These are phyloP conservation scores for Furcasterigmium furcatum DNA, from an alignment of 2,329 filamentous ascomycete species.

Conservation along the genomic window DNA sequence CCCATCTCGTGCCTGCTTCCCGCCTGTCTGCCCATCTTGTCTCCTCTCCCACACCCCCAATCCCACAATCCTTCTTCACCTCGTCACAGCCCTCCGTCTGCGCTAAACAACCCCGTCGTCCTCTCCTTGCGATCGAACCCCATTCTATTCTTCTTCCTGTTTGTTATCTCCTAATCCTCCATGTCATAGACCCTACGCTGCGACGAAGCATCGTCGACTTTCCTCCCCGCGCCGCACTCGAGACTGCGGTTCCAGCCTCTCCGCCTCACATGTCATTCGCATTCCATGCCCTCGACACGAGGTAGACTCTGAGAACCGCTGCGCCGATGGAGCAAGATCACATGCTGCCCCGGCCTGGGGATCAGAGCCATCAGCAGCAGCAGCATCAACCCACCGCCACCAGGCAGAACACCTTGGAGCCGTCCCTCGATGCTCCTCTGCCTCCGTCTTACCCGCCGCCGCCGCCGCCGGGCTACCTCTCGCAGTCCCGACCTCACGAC, in stretches of 20 bases:
- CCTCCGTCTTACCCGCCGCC: constrained; percentile 25
- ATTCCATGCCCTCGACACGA: constrained; percentile 3
- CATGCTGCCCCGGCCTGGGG: constrained; percentile 35
- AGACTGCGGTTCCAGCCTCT: background rate
- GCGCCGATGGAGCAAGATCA: constrained; percentile 38
- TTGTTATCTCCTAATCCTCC: background rate
- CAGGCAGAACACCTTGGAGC: constrained; percentile 7
- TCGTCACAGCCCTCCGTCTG: background rate
- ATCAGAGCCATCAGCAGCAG: constrained; percentile 11
- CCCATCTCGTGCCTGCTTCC: constrained; percentile 6
- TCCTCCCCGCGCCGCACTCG: background rate
- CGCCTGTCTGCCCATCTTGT: constrained; percentile 2
- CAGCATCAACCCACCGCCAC: constrained; percentile 12
- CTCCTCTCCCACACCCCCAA: background rate
- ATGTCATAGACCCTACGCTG: background rate
- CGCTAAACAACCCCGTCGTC: too few species aligned
- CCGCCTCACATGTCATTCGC: constrained; percentile 4
- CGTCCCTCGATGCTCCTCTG: constrained; percentile 15
- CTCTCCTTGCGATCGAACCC: background rate
- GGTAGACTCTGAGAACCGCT: background rate
- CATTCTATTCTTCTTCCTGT: background rate
- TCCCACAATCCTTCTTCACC: background rate
- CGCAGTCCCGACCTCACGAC: constrained; percentile 26
- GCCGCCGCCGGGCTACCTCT: background rate
- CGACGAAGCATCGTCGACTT: background rate